Evolutionary conservation across 345 rosid genomes (phyloP).

Genomic region (Mallotus nudiflorus): DNA sequence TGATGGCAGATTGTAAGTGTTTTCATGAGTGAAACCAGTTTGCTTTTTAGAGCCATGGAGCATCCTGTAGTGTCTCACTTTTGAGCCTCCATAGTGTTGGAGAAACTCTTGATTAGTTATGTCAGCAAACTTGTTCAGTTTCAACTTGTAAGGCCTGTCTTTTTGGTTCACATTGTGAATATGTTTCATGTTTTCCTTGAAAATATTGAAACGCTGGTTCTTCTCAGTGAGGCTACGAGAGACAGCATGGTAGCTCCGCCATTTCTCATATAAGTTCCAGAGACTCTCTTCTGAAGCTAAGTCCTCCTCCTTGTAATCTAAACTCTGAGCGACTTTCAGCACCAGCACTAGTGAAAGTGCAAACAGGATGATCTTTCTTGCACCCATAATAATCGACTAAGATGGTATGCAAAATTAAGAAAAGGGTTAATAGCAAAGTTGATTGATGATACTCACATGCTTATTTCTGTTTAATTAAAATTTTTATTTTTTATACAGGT

Average conservation of each 20-base stretch:
- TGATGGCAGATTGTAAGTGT: conserved; percentile 20
- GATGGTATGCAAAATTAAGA: not conserved
- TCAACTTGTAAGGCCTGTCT: conserved; percentile 32
- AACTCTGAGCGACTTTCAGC: conserved; percentile 15
- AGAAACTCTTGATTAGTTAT: conserved; percentile 46
- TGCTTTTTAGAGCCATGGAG: conserved; percentile 24
- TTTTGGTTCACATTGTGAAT: conserved; percentile 19
- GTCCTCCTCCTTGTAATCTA: conserved; percentile 19
- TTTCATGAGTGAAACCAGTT: conserved; percentile 24
- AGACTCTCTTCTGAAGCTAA: conserved; percentile 26
- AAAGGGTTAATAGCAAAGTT: not conserved
- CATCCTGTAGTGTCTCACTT: conserved; percentile 39
- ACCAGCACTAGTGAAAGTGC: conserved; percentile 19
- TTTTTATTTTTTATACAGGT: too few relatives aligned
- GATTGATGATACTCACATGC: too few relatives aligned
- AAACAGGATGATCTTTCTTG: conserved; percentile 8
- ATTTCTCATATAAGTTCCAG: conserved; percentile 24
- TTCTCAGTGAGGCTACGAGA: conserved; percentile 25
- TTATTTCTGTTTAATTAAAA: too few relatives aligned
- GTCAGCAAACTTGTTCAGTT: conserved; percentile 34
- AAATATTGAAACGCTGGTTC: conserved; percentile 24
- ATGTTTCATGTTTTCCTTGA: conserved; percentile 15
- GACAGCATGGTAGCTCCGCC: conserved; percentile 26
- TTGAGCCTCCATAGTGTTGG: conserved; percentile 28
- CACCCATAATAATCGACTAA: conserved; percentile 1